Percentiles rank a stretch among this genome's conserved stretches.
These are phyloP conservation scores for Leccinum boreale DNA, from an alignment of 768 basidiomycete genomes.

Conservation along the genomic window DNA sequence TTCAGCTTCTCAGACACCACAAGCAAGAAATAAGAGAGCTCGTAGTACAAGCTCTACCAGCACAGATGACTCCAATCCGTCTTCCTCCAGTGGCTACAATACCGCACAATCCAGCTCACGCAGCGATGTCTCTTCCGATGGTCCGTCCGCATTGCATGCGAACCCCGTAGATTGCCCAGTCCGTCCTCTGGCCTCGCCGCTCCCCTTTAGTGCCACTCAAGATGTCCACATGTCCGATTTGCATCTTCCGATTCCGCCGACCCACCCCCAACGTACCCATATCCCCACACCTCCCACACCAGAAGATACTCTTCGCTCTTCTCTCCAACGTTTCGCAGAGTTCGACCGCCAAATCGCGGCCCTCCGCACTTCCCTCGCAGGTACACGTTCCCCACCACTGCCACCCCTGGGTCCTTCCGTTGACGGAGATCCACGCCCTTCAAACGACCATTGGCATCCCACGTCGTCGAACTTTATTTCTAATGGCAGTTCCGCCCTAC, in stretches of 20 bases:
- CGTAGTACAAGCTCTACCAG: slow-evolving; percentile 50
- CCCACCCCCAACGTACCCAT: slow-evolving; percentile 13
- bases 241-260: slow-evolving; percentile 21
- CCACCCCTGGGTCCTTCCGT: slow-evolving; percentile 24
- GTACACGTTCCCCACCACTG: slow-evolving; percentile 26
- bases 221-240: slow-evolving; percentile 51
- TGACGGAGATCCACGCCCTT: slow-evolving; percentile 13
- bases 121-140: slow-evolving; percentile 28
- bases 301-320: slow-evolving; percentile 40
- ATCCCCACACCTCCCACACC: slow-evolving; percentile 14
- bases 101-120: slow-evolving; percentile 35
- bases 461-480: slow-evolving; percentile 21
- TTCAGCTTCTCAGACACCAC: slow-evolving; percentile 22
- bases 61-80: slow-evolving; percentile 33
- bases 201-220: slow-evolving; percentile 42
- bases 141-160: slow-evolving; percentile 8
- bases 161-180: slow-evolving; percentile 19
- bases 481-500: slow-evolving; percentile 1
- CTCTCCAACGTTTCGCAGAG: slow-evolving; percentile 50
- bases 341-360: slow-evolving; percentile 54
- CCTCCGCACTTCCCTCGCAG: slow-evolving; percentile 39
- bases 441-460: slow-evolving; percentile 18
- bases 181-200: slow-evolving; percentile 21
- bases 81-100: slow-evolving; percentile 35
- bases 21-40: slow-evolving; percentile 56